Percentiles rank a stretch among this genome's conserved stretches.
Conservation (phyloP, 176 grass and related monocot species). For the Areca catechu region DNA sequence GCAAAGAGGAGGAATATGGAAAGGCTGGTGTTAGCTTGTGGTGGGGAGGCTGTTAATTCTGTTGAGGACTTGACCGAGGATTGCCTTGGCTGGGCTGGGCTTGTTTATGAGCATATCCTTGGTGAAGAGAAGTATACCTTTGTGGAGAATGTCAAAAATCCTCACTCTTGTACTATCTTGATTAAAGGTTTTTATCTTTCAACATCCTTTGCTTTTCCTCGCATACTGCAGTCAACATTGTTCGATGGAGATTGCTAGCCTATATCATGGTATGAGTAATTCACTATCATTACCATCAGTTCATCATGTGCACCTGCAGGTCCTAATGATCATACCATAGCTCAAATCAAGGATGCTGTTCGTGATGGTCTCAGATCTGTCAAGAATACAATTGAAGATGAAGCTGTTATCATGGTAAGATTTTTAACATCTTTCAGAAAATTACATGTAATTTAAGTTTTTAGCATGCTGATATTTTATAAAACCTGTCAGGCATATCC, state of each 20-base stretch:
- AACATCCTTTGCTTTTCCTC: no score
- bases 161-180: slow-evolving; percentile 88
- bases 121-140: slow-evolving; percentile 99
- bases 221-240: no score
- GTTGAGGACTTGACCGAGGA: slow-evolving; percentile 85
- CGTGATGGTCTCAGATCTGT: slow-evolving; percentile 90
- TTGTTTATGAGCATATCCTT: slow-evolving; percentile 89
- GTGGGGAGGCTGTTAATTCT: slow-evolving; percentile 88
- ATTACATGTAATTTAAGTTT: no score
- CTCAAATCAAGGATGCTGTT: slow-evolving; percentile 94
- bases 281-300: not conserved
- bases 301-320: slow-evolving; percentile 33
- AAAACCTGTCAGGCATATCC: no score
- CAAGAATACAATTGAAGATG: slow-evolving; percentile 95
- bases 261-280: not conserved
- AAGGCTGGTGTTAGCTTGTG: slow-evolving; percentile 78
- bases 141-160: slow-evolving; percentile 90
- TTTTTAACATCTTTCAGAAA: slow-evolving; percentile 7
- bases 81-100: slow-evolving; percentile 91
- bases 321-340: slow-evolving; percentile 97
- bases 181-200: slow-evolving; percentile 60
- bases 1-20: slow-evolving; percentile 99
- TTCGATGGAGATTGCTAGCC: not conserved
- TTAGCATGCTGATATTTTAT: no score
- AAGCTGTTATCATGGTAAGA: slow-evolving; percentile 77